A percentile compares a stretch with the other conserved stretches of the same genome.
These are phyloP conservation scores for Aspergillus egyptiacus DNA, from an alignment of 495 filamentous ascomycete genomes.

Conservation along the genomic window DNA sequence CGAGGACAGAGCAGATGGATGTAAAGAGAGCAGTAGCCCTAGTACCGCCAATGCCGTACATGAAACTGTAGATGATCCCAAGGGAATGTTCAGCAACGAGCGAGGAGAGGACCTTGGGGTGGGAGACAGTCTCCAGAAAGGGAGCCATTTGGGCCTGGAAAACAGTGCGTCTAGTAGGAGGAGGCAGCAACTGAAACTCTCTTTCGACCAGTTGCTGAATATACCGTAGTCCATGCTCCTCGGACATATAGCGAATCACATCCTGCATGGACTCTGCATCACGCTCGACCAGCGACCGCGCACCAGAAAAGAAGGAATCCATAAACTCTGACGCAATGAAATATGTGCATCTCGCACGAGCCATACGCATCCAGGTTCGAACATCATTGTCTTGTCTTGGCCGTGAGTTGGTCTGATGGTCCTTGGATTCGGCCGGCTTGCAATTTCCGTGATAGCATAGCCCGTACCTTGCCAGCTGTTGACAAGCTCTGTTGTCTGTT, in stretches of 20 bases:
- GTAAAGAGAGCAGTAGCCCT: neutral
- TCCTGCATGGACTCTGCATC: slow-evolving; percentile 1
- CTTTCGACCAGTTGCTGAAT: neutral
- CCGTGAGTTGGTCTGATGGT: too few relatives aligned
- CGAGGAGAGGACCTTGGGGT: slow-evolving; percentile 1
- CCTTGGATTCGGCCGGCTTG: neutral
- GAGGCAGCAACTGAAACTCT: neutral
- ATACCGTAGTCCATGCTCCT: neutral
- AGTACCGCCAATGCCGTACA: neutral
- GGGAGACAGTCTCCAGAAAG: slow-evolving; percentile 1
- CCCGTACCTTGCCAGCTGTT: neutral
- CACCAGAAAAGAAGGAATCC: slow-evolving; percentile 1
- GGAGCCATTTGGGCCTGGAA: neutral
- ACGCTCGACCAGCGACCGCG: neutral
- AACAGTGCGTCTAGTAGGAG: neutral
- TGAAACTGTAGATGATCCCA: slow-evolving; percentile 5
- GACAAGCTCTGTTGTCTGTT: neutral
- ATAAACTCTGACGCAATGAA: neutral
- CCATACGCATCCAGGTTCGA: neutral
- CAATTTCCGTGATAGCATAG: neutral
- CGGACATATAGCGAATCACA: slow-evolving; percentile 4
- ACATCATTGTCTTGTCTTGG: neutral
- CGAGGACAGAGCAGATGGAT: neutral
- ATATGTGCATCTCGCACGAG: neutral
- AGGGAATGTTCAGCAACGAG: slow-evolving; percentile 2